Conservation (phyloP, 2,329 filamentous ascomycete species). For the Sclerotinia trifoliorum region DNA sequence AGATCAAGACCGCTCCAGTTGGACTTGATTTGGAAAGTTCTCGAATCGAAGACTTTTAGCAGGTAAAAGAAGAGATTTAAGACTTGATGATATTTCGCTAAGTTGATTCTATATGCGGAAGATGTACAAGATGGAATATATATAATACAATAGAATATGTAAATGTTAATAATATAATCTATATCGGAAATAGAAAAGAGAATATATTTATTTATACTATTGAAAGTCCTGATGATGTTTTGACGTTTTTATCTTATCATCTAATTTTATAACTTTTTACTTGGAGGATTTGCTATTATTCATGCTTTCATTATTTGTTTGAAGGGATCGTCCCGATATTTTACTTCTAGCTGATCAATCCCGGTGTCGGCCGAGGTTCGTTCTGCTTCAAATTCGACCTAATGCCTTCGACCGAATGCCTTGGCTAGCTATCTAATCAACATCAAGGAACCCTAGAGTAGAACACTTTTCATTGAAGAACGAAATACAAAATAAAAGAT, state of each 20-base stretch:
- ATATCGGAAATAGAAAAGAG: no score
- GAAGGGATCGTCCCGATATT: no score
- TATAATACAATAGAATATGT: background rate
- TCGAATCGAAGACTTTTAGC: background rate
- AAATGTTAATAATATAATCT: background rate
- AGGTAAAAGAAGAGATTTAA: background rate
- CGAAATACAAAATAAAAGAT: background rate
- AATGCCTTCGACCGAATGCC: no score
- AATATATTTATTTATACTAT: background rate
- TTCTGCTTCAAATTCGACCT: background rate
- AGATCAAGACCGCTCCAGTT: no score
- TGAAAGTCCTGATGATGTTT: background rate
- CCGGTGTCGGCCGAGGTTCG: conserved; percentile 5
- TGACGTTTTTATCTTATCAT: background rate
- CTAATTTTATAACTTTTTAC: no score
- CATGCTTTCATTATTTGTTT: background rate
- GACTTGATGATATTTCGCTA: background rate
- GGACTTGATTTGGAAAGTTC: background rate
- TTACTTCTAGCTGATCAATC: background rate
- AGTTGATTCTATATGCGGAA: no score
- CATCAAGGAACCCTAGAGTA: background rate
- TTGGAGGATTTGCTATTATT: no score
- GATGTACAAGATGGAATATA: background rate
- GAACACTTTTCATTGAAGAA: background rate
- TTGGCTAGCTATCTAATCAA: background rate